Conservation (phyloP, 768 basidiomycete genomes). For the Lactarius pseudohatsudake region DNA sequence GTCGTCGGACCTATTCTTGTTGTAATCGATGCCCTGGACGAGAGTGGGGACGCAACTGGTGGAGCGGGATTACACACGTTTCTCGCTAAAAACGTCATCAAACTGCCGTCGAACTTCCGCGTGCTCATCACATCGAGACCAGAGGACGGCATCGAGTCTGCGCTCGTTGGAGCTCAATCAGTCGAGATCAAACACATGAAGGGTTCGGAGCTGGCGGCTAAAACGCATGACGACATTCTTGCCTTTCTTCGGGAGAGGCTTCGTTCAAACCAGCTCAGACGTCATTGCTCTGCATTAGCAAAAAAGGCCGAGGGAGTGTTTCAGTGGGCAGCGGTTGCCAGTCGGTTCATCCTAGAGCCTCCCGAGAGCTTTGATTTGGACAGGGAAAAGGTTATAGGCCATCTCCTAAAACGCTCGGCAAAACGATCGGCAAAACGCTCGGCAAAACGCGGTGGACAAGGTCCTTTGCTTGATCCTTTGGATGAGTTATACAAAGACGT, state of each 20-base stretch:
- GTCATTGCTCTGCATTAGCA: neutral
- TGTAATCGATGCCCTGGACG: neutral
- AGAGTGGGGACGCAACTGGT: neutral
- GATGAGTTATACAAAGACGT: neutral
- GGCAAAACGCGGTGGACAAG: neutral
- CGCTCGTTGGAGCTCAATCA: neutral
- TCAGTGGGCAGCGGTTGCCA: conserved; percentile 1
- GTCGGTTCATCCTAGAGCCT: neutral
- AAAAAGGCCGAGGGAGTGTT: neutral
- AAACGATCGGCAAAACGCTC: too few relatives aligned
- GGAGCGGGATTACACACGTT: neutral
- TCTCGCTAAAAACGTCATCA: neutral
- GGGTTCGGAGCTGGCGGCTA: neutral
- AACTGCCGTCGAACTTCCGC: neutral
- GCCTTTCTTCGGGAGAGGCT: neutral
- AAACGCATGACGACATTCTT: neutral
- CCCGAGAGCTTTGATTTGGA: too few relatives aligned
- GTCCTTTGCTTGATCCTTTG: conserved; percentile 1
- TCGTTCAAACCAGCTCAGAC: neutral
- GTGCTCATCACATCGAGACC: conserved; percentile 1
- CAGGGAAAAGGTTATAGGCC: neutral
- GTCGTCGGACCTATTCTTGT: neutral
- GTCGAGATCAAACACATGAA: neutral
- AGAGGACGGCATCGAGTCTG: conserved; percentile 1
- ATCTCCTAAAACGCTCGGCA: neutral